Evolutionary conservation across 176 grass and related monocot species (phyloP), one percentile per base, ranked within the genome.

Genomic region (Pontederia paniculata): DNA sequence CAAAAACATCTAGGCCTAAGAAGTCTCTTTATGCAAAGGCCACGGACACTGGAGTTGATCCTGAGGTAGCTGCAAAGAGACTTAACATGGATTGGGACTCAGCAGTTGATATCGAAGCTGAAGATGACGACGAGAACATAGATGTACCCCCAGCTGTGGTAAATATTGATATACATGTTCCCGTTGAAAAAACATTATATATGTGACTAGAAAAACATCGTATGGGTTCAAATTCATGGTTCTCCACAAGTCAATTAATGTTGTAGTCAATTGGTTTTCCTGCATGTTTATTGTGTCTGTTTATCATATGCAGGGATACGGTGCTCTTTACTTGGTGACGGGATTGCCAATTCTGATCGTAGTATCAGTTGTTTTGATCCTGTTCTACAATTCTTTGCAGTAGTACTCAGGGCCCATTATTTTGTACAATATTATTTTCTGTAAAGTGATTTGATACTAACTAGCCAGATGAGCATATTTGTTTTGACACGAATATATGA

Each of bases 351-450:
- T 98, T 21, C 64, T 98, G 19, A 91, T 98, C 57, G 94, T 71
- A 52, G 73, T 98, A 45, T 78, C 87, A 17, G 93, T 91, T 28
- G 87, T 91, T 17, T 54, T 91, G 23, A 88, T 98, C 48, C 93
- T 98, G 65, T 98, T 91, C 72, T 98, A 88, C 52, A 98, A 98
- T 79, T 91, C 80, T 75, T 74, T 98, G 53, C 86, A 84, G 80
- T 98, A 88, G 69, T 9, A 23, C 42, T 52, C 55, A 57, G 52
- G 31, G 54, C n/a, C 16, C 5, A 53, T 57, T 41, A 22, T 51
- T 67, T 61, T 12, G 64, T 63, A 37, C 28, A 37, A 37, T 37
- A 37, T 37, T 37, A 2, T 37, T 37, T 37, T 37, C 28, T 70
- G 66, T 70, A 44, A 44, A 42, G 11, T 45, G 8, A 49, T 31